Evolutionary conservation across 306 rosid genomes (phyloP).

Genomic region (Rosa chinensis): DNA sequence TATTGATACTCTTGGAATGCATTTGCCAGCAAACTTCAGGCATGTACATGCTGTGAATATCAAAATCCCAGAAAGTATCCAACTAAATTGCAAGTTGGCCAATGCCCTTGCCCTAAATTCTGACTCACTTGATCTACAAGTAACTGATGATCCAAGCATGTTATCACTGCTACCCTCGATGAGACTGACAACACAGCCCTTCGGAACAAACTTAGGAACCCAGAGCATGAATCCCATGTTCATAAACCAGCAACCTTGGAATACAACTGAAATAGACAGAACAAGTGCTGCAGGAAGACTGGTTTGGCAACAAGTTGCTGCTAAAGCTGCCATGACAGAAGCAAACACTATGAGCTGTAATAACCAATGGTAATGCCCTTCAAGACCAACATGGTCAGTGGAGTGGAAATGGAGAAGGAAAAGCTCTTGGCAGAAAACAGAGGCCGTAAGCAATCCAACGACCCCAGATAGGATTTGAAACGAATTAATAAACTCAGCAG

Average conservation of each 20-base stretch:
- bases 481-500: slow-evolving; percentile 55
- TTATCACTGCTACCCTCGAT: slow-evolving; percentile 26
- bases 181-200: slow-evolving; percentile 54
- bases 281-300: slow-evolving; percentile 71
- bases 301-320: slow-evolving; percentile 59
- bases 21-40: slow-evolving; percentile 53
- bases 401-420: slow-evolving; percentile 91
- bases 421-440: slow-evolving; percentile 81
- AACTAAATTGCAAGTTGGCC: slow-evolving; percentile 90
- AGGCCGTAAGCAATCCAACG: slow-evolving; percentile 61
- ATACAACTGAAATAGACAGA: slow-evolving; percentile 65
- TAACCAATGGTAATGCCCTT: slow-evolving; percentile 92
- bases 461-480: slow-evolving; percentile 56
- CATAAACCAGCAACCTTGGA: slow-evolving; percentile 94
- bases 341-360: slow-evolving; percentile 72
- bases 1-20: slow-evolving; percentile 32
- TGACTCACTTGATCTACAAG: slow-evolving; percentile 57
- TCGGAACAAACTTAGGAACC: slow-evolving; percentile 63
- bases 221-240: slow-evolving; percentile 83
- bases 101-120: slow-evolving; percentile 73
- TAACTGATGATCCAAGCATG: slow-evolving; percentile 70
- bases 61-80: slow-evolving; percentile 69
- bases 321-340: slow-evolving; percentile 51
- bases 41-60: slow-evolving; percentile 52
- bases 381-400: slow-evolving; percentile 83